Evolutionary conservation across 495 filamentous ascomycete genomes (phyloP).

Genomic region (Articulospora tetracladia): DNA sequence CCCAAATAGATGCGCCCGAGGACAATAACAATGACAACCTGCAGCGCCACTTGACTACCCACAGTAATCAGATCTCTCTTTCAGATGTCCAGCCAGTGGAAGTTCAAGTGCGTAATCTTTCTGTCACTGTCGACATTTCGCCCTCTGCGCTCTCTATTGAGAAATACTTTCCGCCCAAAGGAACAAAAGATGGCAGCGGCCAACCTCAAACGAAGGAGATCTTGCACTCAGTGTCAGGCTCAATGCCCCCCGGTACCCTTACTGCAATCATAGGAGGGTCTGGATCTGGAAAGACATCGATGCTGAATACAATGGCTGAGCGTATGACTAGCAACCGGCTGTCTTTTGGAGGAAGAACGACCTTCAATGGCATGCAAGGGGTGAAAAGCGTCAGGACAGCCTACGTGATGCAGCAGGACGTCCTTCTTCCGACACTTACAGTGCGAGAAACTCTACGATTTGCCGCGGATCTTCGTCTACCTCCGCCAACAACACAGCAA

Average conservation of each 20-base stretch:
- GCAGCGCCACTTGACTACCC: slow-evolving; percentile 5
- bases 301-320: slow-evolving; percentile 66
- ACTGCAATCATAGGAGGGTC: slow-evolving; percentile 72
- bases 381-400: slow-evolving; percentile 53
- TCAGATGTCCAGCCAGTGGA: slow-evolving; percentile 57
- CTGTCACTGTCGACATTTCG: slow-evolving; percentile 49
- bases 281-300: slow-evolving; percentile 69
- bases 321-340: slow-evolving; percentile 54
- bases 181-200: slow-evolving; percentile 10
- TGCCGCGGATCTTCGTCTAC: slow-evolving; percentile 65
- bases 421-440: slow-evolving; percentile 64
- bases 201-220: slow-evolving; percentile 34
- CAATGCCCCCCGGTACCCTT: slow-evolving; percentile 57
- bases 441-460: slow-evolving; percentile 70
- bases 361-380: slow-evolving; percentile 52
- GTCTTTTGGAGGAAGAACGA: slow-evolving; percentile 46
- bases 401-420: slow-evolving; percentile 76
- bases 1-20: not conserved
- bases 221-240: slow-evolving; percentile 48
- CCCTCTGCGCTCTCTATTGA: slow-evolving; percentile 29
- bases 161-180: slow-evolving; percentile 10
- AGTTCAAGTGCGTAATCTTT: slow-evolving; percentile 50
- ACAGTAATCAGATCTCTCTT: slow-evolving; percentile 47
- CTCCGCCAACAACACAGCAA: slow-evolving; percentile 51
- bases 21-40: not conserved